Conservation (phyloP, 202 grass and related monocot genomes). For the Panicum hallii region DNA sequence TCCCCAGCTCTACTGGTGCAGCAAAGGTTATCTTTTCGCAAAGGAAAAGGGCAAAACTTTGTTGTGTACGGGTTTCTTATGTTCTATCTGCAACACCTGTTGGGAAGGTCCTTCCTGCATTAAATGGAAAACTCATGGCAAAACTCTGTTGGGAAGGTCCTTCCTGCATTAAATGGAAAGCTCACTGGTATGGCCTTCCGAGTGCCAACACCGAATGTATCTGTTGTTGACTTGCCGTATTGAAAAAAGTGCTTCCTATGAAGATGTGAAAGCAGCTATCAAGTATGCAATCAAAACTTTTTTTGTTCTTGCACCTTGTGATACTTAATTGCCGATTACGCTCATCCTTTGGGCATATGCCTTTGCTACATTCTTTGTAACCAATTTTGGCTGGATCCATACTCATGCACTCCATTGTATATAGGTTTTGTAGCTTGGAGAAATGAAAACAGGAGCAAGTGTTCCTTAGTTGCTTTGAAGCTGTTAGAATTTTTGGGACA, state of each 20-base stretch:
- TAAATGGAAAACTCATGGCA: constrained; percentile 93
- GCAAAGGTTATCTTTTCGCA: constrained; percentile 63
- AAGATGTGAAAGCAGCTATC: constrained; percentile 89
- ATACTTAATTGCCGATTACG: too few relatives aligned
- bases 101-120: constrained; percentile 81
- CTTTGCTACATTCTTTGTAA: not conserved
- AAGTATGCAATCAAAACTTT: constrained; percentile 45
- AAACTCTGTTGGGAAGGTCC: constrained; percentile 91
- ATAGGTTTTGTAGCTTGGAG: too few relatives aligned
- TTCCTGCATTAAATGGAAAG: constrained; percentile 83
- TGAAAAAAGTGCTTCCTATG: constrained; percentile 88
- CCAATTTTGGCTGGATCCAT: too few relatives aligned
- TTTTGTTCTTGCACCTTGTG: too few relatives aligned
- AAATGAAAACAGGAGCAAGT: too few relatives aligned
- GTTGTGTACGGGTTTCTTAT: not conserved
- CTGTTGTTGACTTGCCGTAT: constrained; percentile 91
- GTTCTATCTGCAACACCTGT: constrained; percentile 49
- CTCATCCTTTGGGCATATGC: not conserved
- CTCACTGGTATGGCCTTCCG: constrained; percentile 96
- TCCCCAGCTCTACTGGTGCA: constrained; percentile 94
- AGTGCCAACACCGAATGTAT: constrained; percentile 95
- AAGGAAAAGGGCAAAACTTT: not conserved
- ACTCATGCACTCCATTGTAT: too few relatives aligned
- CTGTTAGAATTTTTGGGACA: too few relatives aligned
- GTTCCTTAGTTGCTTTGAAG: too few relatives aligned